A percentile compares a stretch with the other conserved stretches of the same genome.
Conservation (phyloP, 192 early-diverging fungal genomes). For the Coemansia sp. region DNA sequence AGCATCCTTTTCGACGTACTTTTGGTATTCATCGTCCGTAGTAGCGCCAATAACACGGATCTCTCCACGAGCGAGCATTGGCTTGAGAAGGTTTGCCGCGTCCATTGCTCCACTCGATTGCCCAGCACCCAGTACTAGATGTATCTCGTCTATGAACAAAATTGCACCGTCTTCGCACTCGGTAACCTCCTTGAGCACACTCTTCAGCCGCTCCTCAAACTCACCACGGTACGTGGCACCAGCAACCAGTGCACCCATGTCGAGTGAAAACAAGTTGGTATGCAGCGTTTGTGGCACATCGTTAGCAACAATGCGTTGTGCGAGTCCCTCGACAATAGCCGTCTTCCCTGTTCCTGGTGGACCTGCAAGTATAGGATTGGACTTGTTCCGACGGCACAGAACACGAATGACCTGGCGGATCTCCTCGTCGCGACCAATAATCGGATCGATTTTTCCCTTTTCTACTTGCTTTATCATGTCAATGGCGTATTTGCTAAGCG, state of each 20-base stretch:
- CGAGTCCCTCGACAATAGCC: conserved; percentile 89
- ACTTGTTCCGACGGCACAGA: conserved; percentile 83
- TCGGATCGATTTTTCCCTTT: conserved; percentile 91
- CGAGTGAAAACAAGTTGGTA: conserved; percentile 81
- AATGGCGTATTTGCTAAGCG: conserved; percentile 91
- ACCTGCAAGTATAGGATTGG: conserved; percentile 87
- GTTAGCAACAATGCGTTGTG: conserved; percentile 87
- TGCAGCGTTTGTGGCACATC: conserved; percentile 91
- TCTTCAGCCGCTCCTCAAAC: conserved; percentile 97
- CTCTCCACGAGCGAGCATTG: conserved; percentile 97
- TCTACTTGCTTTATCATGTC: conserved; percentile 83
- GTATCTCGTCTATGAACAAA: conserved; percentile 98
- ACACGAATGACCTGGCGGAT: conserved; percentile 95
- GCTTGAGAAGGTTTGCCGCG: conserved; percentile 95
- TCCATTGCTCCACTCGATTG: conserved; percentile 91
- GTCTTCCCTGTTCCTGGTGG: conserved; percentile 78
- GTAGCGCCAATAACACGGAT: conserved; percentile 96
- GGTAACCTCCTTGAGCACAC: conserved; percentile 92
- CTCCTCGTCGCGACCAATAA: conserved; percentile 96
- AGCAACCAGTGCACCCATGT: conserved; percentile 93
- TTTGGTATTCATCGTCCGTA: conserved; percentile 92
- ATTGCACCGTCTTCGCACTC: conserved; percentile 87
- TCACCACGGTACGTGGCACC: conserved; percentile 97
- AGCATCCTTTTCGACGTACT: conserved; percentile 85
- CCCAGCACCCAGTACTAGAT: conserved; percentile 92